phyloP scores from a whole-genome alignment of 345 rosid genomes.

The Microcos paniculata region DNA sequence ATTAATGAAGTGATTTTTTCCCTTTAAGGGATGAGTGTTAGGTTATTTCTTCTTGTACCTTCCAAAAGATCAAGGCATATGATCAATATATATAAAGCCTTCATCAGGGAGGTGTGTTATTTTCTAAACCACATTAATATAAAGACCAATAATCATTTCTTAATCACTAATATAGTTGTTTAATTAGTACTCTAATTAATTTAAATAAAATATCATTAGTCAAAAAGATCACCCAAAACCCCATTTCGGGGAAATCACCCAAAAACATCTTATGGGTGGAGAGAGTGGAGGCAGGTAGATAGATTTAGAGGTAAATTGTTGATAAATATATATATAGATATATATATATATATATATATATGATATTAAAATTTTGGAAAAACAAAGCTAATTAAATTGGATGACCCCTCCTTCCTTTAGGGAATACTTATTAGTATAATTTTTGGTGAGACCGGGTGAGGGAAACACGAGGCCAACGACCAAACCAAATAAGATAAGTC shows the following conservation, averaged over 20 bases:
- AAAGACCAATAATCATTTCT: not conserved
- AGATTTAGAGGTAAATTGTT: not conserved
- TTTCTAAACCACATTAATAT: not conserved
- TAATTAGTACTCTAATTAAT: not conserved
- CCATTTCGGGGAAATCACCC: not conserved
- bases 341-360: not conserved
- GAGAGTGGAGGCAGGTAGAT: not conserved
- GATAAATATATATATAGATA: not conserved
- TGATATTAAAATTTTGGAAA: not conserved
- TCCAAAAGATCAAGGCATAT: slow-evolving; percentile 9
- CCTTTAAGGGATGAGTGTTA: not conserved
- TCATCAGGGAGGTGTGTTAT: not conserved
- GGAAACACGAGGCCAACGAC: not conserved
- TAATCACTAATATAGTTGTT: not conserved
- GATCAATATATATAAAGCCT: not conserved
- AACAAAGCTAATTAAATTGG: not conserved
- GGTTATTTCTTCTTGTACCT: slow-evolving; percentile 29
- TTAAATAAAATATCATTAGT: not conserved
- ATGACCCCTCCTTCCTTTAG: not conserved
- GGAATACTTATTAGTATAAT: not conserved
- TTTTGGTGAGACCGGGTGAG: not conserved
- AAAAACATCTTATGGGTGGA: not conserved
- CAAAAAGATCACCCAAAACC: slow-evolving; percentile 3
- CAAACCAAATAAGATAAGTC: slow-evolving; percentile 14
- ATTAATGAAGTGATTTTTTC: not conserved